Percentiles rank a stretch among this genome's conserved stretches.
Conservation (phyloP, 2,329 filamentous ascomycete genomes). For the Penicillium sp. region DNA sequence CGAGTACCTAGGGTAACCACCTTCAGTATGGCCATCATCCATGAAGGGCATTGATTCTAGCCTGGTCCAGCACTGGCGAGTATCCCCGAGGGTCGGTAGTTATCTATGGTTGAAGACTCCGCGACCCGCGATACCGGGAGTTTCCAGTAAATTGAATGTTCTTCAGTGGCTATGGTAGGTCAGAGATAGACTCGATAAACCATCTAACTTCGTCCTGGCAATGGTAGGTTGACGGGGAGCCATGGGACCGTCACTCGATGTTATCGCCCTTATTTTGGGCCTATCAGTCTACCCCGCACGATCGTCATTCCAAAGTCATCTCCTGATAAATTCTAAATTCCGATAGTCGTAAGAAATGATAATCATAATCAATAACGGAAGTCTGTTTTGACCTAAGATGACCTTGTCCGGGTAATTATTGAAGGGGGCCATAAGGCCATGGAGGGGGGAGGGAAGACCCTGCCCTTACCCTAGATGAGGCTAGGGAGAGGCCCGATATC, state of each 20-base stretch:
- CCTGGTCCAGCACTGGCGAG: background rate
- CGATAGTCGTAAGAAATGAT: background rate
- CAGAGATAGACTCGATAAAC: conserved; percentile 6
- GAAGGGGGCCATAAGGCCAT: background rate
- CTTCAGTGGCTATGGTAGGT: conserved; percentile 1
- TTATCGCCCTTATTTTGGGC: conserved; percentile 15
- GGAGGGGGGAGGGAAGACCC: background rate
- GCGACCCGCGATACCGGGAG: background rate
- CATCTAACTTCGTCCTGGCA: background rate
- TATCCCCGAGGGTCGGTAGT: background rate
- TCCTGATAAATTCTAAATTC: conserved; percentile 6
- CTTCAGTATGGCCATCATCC: no score
- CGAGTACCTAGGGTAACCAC: no score
- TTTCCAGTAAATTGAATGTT: background rate
- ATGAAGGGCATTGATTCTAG: background rate
- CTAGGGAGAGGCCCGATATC: conserved; percentile 2
- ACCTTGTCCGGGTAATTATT: background rate
- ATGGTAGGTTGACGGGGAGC: background rate
- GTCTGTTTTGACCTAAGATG: conserved; percentile 10
- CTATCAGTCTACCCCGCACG: conserved; percentile 28
- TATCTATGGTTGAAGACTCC: conserved; percentile 1
- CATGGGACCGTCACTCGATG: background rate
- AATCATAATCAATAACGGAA: conserved; percentile 13
- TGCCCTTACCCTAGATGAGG: background rate
- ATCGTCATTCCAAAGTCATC: conserved; percentile 23